A percentile compares a stretch with the other conserved stretches of the same genome.
phyloP scores from a whole-genome alignment of 148 eudicot genomes.

The Tetragonia tetragonoides region DNA sequence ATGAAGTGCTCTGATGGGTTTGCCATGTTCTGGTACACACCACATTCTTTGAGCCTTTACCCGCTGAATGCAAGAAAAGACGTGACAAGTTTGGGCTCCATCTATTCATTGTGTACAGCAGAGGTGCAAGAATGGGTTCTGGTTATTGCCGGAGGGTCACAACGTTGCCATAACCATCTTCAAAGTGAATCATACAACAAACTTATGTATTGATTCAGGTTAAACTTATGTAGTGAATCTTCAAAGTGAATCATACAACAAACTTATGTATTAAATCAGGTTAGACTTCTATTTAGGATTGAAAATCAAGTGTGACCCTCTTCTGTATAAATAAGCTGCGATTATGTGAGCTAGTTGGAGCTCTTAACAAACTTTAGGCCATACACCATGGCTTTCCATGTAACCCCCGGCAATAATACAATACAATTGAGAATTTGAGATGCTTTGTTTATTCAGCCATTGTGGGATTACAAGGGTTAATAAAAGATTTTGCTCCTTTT shows the following conservation, averaged over 20 bases:
- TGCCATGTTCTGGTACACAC: neutral
- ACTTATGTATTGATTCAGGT: slow-evolving; percentile 1
- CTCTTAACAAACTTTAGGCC: slow-evolving; percentile 3
- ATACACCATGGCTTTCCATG: neutral
- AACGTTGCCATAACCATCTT: neutral
- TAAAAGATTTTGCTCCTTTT: too few species aligned
- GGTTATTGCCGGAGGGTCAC: neutral
- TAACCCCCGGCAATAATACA: neutral
- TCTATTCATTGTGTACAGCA: slow-evolving; percentile 13
- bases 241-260: neutral
- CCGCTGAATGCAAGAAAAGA: neutral
- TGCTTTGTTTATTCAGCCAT: neutral
- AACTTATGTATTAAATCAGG: slow-evolving; percentile 6
- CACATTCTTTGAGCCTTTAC: neutral
- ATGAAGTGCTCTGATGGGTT: neutral
- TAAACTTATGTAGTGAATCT: neutral
- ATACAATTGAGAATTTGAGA: neutral
- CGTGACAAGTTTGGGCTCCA: neutral
- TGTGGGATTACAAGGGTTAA: too few species aligned
- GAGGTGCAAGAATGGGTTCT: neutral
- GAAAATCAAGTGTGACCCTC: neutral
- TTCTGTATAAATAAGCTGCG: slow-evolving; percentile 21
- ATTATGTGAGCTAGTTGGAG: neutral
- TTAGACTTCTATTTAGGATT: neutral
- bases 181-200: neutral